Base-by-base conservation (phyloP, 2,329 filamentous ascomycete species). In the Colletotrichum orchidophilum region DNA sequence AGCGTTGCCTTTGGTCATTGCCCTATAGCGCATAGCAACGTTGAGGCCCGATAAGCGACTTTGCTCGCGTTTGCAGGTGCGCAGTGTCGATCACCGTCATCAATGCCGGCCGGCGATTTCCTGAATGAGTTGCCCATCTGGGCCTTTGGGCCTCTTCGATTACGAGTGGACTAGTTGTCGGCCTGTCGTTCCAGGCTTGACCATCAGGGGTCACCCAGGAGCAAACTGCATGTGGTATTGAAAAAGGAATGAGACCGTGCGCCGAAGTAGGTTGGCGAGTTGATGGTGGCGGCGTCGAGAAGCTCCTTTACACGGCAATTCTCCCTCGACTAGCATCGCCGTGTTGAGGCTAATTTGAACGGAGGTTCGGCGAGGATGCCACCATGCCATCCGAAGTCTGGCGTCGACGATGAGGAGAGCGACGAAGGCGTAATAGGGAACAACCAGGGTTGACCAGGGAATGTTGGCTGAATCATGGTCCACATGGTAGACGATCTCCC, bases 401-500 rank as follows among this genome's bases (percentile, higher is more conserved):
- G 60, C 49, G 54, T 53, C 29, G n/a, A 60, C 33, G 49, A 61
- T 62, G 54, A 35, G 33, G 18, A 50, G 18, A 42, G 24, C 29
- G 15, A 21, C 53, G 29, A 59, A 35, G 27, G 21, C 27, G 54
- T 54, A 21, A 46, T 54, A 21, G 42, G 33, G 64, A 46, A 58
- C 33, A 54, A 72, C 18, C 52, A 64, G 33, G 24, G 69, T 69
- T 72, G 59, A 42, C 66, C 52, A 68, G 58, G 64, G 26, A 71
- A 46, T 46, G 39, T n/a, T 46, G 39, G 39, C 39, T 46, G 39
- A 46, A 71, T 71, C 26, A 29, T 46, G 33, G 50, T 21, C 70
- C 70, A 66, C 70, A 59, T 63, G 65, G 54, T 18, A 57, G 60
- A n/a, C 49, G 66, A 72, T 72, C 70, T 72, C 70, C 70, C 70